Evolutionary conservation across 768 basidiomycete genomes (phyloP).

Genomic region (Russula sp.): DNA sequence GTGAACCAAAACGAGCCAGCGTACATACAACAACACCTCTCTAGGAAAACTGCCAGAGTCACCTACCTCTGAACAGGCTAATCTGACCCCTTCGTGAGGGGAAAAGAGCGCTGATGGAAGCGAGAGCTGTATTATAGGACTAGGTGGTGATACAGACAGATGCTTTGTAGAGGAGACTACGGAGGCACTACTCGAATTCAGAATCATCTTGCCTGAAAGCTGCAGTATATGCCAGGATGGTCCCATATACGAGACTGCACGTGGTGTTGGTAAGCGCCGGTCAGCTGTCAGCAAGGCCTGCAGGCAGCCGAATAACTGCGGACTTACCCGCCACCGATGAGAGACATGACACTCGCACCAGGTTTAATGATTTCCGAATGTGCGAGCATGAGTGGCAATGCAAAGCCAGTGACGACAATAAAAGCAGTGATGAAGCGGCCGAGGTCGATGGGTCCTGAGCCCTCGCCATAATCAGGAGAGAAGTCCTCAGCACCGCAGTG

Average conservation of each 20-base stretch:
- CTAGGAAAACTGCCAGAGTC: neutral
- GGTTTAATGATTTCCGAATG: slow-evolving; percentile 84
- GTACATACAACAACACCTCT: neutral
- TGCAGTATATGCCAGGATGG: slow-evolving; percentile 81
- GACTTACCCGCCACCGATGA: slow-evolving; percentile 82
- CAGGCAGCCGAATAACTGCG: neutral
- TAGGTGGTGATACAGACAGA: slow-evolving; percentile 6
- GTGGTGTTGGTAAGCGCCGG: neutral
- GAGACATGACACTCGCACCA: slow-evolving; percentile 89
- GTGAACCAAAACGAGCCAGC: neutral
- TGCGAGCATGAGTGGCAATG: slow-evolving; percentile 84
- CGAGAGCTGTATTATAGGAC: neutral
- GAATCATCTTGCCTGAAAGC: slow-evolving; percentile 75
- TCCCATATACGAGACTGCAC: slow-evolving; percentile 74
- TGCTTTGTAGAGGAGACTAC: no score
- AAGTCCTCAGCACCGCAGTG: slow-evolving; percentile 90
- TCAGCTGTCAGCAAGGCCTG: neutral
- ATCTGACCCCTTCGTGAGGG: neutral
- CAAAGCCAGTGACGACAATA: slow-evolving; percentile 89
- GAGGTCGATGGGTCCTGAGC: slow-evolving; percentile 70
- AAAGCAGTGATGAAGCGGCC: slow-evolving; percentile 91
- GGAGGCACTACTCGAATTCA: slow-evolving; percentile 56
- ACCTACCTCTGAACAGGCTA: neutral
- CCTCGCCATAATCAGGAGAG: slow-evolving; percentile 64
- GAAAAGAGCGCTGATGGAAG: neutral